Evolutionary conservation across 2,329 filamentous ascomycete species (phyloP).

Genomic region (Trichoderma sp.): DNA sequence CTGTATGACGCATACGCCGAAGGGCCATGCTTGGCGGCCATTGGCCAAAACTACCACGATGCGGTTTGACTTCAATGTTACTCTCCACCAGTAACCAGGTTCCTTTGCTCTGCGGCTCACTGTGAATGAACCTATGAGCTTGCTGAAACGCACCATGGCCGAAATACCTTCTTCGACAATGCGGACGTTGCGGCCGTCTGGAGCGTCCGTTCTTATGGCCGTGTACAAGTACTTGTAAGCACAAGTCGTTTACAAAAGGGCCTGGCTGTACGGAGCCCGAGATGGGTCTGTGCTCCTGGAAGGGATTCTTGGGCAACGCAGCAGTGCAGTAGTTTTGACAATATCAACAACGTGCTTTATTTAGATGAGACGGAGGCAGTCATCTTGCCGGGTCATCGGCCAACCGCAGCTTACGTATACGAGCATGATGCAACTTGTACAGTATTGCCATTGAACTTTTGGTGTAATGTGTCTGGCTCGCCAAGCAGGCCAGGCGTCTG

Average conservation of each 20-base stretch:
- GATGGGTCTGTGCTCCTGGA: background rate
- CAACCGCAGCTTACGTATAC: background rate
- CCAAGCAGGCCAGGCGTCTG: background rate
- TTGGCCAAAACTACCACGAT: background rate
- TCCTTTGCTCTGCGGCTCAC: background rate
- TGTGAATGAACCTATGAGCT: background rate
- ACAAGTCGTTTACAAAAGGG: constrained; percentile 6
- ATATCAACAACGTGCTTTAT: background rate
- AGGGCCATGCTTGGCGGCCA: background rate
- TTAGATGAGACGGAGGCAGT: background rate
- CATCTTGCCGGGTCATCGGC: background rate
- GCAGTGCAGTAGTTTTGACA: background rate
- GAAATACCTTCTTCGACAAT: background rate
- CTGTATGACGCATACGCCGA: constrained; percentile 9
- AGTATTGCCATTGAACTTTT: no score
- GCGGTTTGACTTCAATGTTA: background rate
- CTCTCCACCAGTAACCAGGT: background rate
- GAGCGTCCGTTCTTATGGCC: background rate
- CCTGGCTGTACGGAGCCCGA: background rate
- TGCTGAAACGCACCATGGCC: constrained; percentile 5
- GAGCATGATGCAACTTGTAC: background rate
- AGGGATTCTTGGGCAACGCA: background rate
- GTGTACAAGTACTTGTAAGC: background rate
- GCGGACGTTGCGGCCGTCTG: background rate
- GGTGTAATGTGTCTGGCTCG: no score